These are phyloP conservation scores for Parathielavia appendiculata DNA, from an alignment of 495 filamentous ascomycete species.

Conservation along the genomic window DNA sequence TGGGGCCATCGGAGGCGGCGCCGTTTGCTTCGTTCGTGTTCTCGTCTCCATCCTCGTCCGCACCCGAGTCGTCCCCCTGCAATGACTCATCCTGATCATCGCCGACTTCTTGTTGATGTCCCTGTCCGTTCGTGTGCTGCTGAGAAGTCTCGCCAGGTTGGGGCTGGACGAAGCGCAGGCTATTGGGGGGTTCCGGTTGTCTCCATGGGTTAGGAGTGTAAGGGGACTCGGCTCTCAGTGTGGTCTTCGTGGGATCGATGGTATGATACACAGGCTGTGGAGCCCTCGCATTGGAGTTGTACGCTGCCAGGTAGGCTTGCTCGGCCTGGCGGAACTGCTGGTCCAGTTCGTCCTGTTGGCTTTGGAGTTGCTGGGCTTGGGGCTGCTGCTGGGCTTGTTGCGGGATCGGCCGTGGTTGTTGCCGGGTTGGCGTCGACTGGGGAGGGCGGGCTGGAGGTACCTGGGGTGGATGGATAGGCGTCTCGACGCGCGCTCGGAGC, in stretches of 20 bases:
- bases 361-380: background rate
- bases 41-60: background rate
- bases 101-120: background rate
- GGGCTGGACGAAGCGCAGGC: background rate
- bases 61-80: conserved; percentile 6
- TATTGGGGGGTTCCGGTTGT: background rate
- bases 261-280: background rate
- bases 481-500: conserved; percentile 12
- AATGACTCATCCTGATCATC: background rate
- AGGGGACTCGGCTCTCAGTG: background rate
- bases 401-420: conserved; percentile 13
- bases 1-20: background rate
- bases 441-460: conserved; percentile 8
- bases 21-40: background rate
- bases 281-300: background rate
- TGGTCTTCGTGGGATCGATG: background rate
- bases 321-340: background rate
- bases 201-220: background rate
- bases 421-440: conserved; percentile 13
- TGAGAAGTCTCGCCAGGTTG: background rate
- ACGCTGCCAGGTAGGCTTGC: background rate
- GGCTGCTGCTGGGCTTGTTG: background rate
- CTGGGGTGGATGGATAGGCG: conserved; percentile 22
- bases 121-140: background rate
- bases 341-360: background rate